Base-by-base conservation (phyloP, 116 monocot species). In the Zostera marina region DNA sequence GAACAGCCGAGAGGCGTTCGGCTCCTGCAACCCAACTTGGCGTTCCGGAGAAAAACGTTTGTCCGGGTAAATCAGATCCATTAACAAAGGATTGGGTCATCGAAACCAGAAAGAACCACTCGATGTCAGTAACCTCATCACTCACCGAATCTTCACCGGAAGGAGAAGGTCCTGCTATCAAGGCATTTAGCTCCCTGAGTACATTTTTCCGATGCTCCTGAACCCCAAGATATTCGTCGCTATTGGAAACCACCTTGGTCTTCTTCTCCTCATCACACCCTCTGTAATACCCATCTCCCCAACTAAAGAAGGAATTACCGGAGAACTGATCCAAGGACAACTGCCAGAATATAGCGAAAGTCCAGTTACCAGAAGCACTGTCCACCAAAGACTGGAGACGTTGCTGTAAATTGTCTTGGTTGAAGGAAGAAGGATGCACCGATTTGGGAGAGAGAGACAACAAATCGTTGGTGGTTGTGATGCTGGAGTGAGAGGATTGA, bases 281-380 rank as follows among this genome's bases (percentile, higher is more conserved):
- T 53, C 78, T 81, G 67, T 82, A 82, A 69, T 79, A 88, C 10
- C 87, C 87, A 60, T 86, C 86, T 13, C 81, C 86, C 86, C 86
- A 86, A 9, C 78, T 81, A n/a, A 86, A 73, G 12, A 87, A 61
- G 7, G 76, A 75, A 0, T 64, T 63, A 12, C 76, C 81, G 23
- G 77, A 25, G 55, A 59, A 17, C 2, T 24, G 19, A 21, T 81
- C 81, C 12, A 78, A 14, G 32, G 78, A 78, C 22, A 70, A 70
- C 52, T 86, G 86, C 86, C 86, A 86, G 81, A 73, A 81, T 64
- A 86, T 81, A 19, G 81, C 86, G 68, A 78, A 86, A 7, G 81
- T 76, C 86, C 86, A 86, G 46, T 59, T 71, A 39, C 73, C 68
- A 23, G 65, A 22, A 0, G 75, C 63, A 9, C 76, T 70, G 15